phyloP scores from a whole-genome alignment of 129 eudicot genomes.

The Glebionis coronaria region DNA sequence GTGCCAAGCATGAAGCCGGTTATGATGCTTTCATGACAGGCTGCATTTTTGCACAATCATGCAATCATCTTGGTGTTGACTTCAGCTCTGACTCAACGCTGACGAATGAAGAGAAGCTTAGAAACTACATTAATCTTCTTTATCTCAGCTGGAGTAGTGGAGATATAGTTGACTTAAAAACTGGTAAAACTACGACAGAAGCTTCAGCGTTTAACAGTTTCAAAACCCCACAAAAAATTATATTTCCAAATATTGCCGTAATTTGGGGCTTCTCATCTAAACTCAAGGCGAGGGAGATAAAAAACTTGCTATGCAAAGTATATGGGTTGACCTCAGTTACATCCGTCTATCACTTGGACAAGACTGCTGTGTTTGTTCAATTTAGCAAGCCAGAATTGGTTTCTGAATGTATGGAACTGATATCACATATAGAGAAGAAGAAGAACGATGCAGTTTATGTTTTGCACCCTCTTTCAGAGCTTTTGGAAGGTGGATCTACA shows the following conservation, averaged over 20 bases:
- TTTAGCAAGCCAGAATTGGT: constrained; percentile 59
- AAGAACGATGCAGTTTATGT: constrained; percentile 54
- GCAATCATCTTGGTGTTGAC: constrained; percentile 60
- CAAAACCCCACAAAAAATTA: constrained; percentile 29
- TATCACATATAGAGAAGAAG: constrained; percentile 44
- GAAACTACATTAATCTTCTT: constrained; percentile 57
- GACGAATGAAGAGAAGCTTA: constrained; percentile 55
- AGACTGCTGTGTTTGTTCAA: constrained; percentile 74
- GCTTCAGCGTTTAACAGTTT: constrained; percentile 21
- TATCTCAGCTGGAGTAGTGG: constrained; percentile 86
- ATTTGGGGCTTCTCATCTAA: constrained; percentile 69
- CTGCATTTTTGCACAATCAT: constrained; percentile 82
- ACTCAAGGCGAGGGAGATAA: constrained; percentile 60
- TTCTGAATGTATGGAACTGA: constrained; percentile 50
- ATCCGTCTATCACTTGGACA: constrained; percentile 61
- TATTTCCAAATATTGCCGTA: constrained; percentile 52
- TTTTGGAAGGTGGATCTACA: constrained; percentile 64
- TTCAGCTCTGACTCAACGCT: constrained; percentile 30
- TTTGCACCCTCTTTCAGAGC: constrained; percentile 76
- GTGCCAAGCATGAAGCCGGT: constrained; percentile 98
- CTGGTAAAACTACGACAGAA: constrained; percentile 45
- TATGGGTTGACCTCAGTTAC: constrained; percentile 62
- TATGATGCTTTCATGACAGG: constrained; percentile 99
- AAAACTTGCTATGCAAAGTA: constrained; percentile 53
- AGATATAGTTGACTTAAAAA: constrained; percentile 64